These are phyloP conservation scores for Rhodotorula toruloides DNA, from an alignment of 768 basidiomycete species.

Conservation along the genomic window DNA sequence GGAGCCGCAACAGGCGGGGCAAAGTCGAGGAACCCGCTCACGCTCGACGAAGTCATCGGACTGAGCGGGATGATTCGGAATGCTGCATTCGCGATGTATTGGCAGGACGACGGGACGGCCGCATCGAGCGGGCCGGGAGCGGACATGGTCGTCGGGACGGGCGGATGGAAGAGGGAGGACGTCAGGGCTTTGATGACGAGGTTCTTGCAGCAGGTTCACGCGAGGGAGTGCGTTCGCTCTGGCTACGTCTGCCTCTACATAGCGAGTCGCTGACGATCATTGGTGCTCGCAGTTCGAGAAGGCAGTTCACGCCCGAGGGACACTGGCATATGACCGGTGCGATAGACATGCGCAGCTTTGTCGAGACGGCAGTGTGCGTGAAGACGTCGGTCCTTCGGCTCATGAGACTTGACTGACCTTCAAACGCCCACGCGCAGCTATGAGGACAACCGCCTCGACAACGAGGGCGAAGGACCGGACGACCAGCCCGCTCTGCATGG, in stretches of 20 bases:
- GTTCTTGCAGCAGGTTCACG: constrained; percentile 74
- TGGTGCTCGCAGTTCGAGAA: constrained; percentile 59
- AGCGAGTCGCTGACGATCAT: not conserved
- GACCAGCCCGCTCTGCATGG: constrained; percentile 10
- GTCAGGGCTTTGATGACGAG: constrained; percentile 69
- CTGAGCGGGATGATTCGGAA: constrained; percentile 76
- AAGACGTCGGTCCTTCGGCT: not conserved
- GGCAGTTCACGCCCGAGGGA: constrained; percentile 71
- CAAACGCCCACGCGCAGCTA: constrained; percentile 48
- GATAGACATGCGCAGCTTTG: constrained; percentile 64
- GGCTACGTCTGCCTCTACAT: too few relatives aligned
- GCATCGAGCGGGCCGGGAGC: constrained; percentile 47
- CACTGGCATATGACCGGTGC: constrained; percentile 71
- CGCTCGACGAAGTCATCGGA: constrained; percentile 69
- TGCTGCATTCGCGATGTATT: constrained; percentile 73
- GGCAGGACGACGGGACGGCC: constrained; percentile 54
- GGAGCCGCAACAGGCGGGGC: constrained; percentile 29
- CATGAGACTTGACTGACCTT: not conserved
- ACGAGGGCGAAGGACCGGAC: constrained; percentile 35
- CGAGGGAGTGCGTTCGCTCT: constrained; percentile 76
- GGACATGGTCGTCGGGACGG: constrained; percentile 49
- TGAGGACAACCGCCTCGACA: constrained; percentile 58
- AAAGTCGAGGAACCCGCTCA: constrained; percentile 62
- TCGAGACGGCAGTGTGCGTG: constrained; percentile 79
- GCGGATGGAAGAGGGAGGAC: constrained; percentile 58